Conservation (phyloP, 441 rosid genomes). For the Pelargonium myrrhifolium region DNA sequence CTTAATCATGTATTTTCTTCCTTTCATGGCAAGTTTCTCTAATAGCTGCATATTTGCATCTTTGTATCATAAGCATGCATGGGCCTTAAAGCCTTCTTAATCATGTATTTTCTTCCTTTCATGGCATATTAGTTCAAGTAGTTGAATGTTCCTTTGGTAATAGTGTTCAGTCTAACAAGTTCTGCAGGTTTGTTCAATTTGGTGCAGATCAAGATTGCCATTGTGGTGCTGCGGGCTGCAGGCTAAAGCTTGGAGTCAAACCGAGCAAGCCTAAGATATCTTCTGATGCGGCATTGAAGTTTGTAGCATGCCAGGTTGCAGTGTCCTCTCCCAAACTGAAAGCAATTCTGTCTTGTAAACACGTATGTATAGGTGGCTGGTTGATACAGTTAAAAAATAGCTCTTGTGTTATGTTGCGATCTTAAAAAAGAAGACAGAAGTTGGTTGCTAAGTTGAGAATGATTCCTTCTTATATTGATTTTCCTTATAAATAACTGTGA, state of each 20-base stretch:
- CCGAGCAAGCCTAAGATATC: conserved; percentile 70
- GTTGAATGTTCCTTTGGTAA: no score
- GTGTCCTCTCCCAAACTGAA: conserved; percentile 47
- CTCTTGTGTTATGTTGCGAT: background rate
- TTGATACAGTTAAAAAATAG: conserved; percentile 8
- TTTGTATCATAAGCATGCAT: background rate
- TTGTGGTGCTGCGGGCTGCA: conserved; percentile 78
- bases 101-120: no score
- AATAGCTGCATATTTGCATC: background rate
- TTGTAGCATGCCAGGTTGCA: conserved; percentile 60
- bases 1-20: no score
- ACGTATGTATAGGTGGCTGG: conserved; percentile 31
- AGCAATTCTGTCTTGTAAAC: conserved; percentile 34
- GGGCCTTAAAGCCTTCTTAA: no score
- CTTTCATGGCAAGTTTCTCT: conserved; percentile 1
- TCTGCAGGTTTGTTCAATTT: conserved; percentile 97
- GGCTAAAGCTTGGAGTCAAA: conserved; percentile 84
- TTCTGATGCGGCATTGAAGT: conserved; percentile 53
- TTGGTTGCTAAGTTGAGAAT: no score
- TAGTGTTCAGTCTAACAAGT: conserved; percentile 49
- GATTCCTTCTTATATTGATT: no score
- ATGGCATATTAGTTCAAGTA: conserved; percentile 3
- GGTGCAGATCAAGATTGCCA: conserved; percentile 99
- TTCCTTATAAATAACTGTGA: no score
- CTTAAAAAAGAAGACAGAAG: background rate